Conservation (phyloP, 129 eudicot species). For the Centaurea solstitialis region DNA sequence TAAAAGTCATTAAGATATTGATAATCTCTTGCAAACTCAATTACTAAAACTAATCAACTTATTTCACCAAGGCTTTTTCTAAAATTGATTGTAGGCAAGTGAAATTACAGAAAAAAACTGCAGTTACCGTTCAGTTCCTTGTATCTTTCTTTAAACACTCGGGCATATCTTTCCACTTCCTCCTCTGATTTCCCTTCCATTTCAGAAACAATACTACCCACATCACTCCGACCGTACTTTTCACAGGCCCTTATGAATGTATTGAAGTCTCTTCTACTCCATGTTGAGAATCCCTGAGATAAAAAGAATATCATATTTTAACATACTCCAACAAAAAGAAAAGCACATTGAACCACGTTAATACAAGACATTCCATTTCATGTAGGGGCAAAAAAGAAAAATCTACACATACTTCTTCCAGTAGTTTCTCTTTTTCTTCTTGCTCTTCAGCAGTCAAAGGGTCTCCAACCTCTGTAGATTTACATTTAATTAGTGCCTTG, state of each 20-base stretch:
- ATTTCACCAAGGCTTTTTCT: neutral
- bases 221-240: slow-evolving; percentile 86
- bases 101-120: neutral
- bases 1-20: neutral
- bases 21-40: neutral
- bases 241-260: slow-evolving; percentile 96
- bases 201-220: slow-evolving; percentile 77
- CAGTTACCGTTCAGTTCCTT: slow-evolving; percentile 83
- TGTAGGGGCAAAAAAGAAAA: neutral
- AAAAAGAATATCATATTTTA: neutral
- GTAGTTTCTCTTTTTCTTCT: slow-evolving; percentile 81
- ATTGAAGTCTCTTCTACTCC: slow-evolving; percentile 94
- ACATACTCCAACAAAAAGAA: neutral
- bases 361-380: neutral
- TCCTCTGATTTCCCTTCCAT: slow-evolving; percentile 95
- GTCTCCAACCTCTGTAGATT: slow-evolving; percentile 63
- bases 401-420: slow-evolving; percentile 67
- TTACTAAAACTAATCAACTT: neutral
- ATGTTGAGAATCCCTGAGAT: slow-evolving; percentile 80
- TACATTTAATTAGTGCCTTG: slow-evolving; percentile 12
- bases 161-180: slow-evolving; percentile 95
- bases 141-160: slow-evolving; percentile 92
- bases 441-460: slow-evolving; percentile 99
- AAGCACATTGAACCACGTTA: neutral
- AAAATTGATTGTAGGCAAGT: neutral